Evolutionary conservation across 176 grass and related monocot species (phyloP).

Genomic region (Typha latifolia): DNA sequence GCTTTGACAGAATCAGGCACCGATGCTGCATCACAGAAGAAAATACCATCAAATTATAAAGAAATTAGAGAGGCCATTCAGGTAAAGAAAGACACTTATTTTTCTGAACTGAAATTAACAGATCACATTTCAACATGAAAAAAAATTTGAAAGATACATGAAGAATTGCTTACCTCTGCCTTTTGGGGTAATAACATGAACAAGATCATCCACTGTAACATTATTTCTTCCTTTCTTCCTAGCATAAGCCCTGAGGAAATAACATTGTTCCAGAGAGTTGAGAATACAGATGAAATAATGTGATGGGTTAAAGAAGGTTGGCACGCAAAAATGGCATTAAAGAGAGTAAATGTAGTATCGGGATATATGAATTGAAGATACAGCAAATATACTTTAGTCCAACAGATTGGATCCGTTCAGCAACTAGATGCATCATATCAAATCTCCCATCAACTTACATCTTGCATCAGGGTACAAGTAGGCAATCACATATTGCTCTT

Average conservation of each 20-base stretch:
- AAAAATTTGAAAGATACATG: neutral
- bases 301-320: neutral
- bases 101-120: conserved; percentile 4
- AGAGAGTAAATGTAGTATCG: too few species aligned
- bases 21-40: conserved; percentile 46
- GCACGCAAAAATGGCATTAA: neutral
- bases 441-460: too few species aligned
- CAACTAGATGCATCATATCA: too few species aligned
- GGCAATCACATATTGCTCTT: too few species aligned
- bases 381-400: too few species aligned
- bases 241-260: conserved; percentile 52
- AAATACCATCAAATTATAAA: neutral
- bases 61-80: too few species aligned
- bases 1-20: conserved; percentile 95
- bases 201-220: conserved; percentile 93
- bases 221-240: conserved; percentile 98
- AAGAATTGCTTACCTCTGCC: conserved; percentile 60
- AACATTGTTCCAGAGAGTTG: neutral
- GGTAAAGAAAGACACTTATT: too few species aligned
- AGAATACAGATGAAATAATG: neutral
- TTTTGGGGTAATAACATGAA: conserved; percentile 92
- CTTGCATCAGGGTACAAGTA: too few species aligned
- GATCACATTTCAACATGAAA: conserved; percentile 10
- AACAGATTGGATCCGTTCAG: too few species aligned
- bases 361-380: too few species aligned